A percentile compares a stretch with the other conserved stretches of the same genome.
phyloP scores from a whole-genome alignment of 805 yeast species.

The Saturnispora galanensis region DNA sequence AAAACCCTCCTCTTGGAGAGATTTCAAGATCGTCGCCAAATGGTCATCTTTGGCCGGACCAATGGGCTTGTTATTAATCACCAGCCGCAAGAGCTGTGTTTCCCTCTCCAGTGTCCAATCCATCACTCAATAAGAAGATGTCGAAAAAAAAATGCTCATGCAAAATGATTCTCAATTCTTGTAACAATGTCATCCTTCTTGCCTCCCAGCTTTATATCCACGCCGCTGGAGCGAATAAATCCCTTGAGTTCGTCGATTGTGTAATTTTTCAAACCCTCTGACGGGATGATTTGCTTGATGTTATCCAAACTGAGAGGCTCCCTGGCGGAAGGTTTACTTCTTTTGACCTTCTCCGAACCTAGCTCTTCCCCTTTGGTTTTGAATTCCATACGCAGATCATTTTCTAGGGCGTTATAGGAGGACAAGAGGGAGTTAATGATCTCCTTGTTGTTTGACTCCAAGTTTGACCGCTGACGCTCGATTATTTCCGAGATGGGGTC shows the following conservation, averaged over 20 bases:
- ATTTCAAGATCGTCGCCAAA: conserved; percentile 12
- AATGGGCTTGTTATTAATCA: conserved; percentile 25
- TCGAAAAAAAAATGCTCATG: neutral
- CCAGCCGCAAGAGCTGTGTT: conserved; percentile 16
- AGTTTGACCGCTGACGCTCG: no score
- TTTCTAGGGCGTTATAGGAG: no score
- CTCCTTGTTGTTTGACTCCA: no score
- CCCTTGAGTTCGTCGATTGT: conserved; percentile 34
- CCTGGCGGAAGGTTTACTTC: neutral
- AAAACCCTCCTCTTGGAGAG: conserved; percentile 14
- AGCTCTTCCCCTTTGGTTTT: neutral
- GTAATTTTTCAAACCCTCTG: conserved; percentile 19
- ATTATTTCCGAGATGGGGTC: no score
- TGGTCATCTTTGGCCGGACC: conserved; percentile 15
- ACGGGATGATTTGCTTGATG: neutral
- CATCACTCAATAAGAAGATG: conserved; percentile 2
- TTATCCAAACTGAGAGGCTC: neutral
- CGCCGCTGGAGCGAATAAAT: conserved; percentile 30
- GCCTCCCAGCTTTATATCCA: conserved; percentile 27
- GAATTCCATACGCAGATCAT: neutral
- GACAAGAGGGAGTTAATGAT: no score
- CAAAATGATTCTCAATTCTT: conserved; percentile 27
- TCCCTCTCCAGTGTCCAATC: conserved; percentile 20
- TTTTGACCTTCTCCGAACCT: no score
- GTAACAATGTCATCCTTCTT: conserved; percentile 36